Evolutionary conservation across 768 basidiomycete species (phyloP), one percentile per base, ranked within the genome.

Genomic region (Epithele typhae): DNA sequence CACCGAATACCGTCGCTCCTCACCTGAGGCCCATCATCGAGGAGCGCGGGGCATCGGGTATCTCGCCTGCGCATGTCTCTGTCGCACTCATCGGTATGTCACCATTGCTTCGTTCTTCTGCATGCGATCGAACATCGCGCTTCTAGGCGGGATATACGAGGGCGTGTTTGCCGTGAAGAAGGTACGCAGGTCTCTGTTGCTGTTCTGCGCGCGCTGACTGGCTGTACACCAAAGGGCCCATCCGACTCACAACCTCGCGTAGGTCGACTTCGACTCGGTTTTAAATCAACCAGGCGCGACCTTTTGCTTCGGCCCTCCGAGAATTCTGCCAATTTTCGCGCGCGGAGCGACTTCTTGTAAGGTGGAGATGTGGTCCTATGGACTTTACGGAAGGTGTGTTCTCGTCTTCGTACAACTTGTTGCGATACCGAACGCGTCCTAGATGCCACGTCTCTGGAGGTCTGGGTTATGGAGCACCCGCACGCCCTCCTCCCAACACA

Each of bases 301-400:
- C 0, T 93, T 81, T 59, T 84, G 87, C 1, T 92, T 93, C 49
- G 91, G 91, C 1, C 87, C 85, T 2, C 91, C 91, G 0, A 91
- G 92, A 62, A 93, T 93, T 42, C 64, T 92, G 4, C 89, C 88
- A 92, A 92, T 93, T 84, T 93, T 93, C 56, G 68, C 79, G 7
- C 73, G 77, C n/a, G 87, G 87, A 15, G 86, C 88, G 1, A 72
- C 72, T 0, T 77, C 78, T 0, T 81, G 79, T 0, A 85, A 76
- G 56, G 87, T 93, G 2, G 72, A 76, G 37, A 79, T 80, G 27
- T 92, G 86, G 85, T 77, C 72, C 43, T 92, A 92, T 60, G 57
- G 90, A 93, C 62, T 93, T 92, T 54, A 91, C 90, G 0, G 86
- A 87, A 73, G 89, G 89, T 79, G 22, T 8, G 51, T 50, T 30